A percentile compares a stretch with the other conserved stretches of the same genome.
Evolutionary conservation across 371 early-diverging fungal genomes (phyloP).

Genomic region (Mortierella sp.): DNA sequence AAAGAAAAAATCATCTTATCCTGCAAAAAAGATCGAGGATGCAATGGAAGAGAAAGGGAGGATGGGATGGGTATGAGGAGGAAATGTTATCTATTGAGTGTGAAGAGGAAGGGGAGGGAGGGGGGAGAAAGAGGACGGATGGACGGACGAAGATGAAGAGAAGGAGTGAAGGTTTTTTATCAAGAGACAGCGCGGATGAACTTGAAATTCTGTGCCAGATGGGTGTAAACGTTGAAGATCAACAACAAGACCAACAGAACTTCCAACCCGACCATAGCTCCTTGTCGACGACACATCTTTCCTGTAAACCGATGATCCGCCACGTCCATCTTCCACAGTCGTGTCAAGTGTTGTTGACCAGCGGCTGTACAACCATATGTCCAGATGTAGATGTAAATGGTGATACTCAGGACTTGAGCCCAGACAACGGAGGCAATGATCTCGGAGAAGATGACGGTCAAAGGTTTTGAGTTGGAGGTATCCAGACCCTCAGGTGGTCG

Average conservation of each 20-base stretch:
- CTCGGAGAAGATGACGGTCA: slow-evolving; percentile 48
- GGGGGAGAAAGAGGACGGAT: background rate
- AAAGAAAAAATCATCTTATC: too few relatives aligned
- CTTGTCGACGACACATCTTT: slow-evolving; percentile 45
- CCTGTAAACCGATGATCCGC: slow-evolving; percentile 22
- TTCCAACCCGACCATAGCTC: slow-evolving; percentile 50
- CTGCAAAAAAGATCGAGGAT: background rate
- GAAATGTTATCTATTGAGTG: too few relatives aligned
- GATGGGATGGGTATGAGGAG: too few relatives aligned
- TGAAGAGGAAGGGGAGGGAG: background rate
- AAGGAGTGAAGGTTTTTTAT: background rate
- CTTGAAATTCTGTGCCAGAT: slow-evolving; percentile 46
- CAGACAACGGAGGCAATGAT: slow-evolving; percentile 52
- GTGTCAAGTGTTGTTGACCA: slow-evolving; percentile 13
- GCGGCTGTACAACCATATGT: slow-evolving; percentile 40
- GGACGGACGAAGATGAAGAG: background rate
- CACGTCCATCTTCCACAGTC: slow-evolving; percentile 17
- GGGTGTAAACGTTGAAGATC: slow-evolving; percentile 53
- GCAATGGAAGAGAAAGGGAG: background rate
- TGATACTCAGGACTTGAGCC: slow-evolving; percentile 44
- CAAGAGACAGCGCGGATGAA: slow-evolving; percentile 45
- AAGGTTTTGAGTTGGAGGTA: slow-evolving; percentile 42
- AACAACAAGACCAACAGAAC: slow-evolving; percentile 39
- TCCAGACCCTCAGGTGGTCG: slow-evolving; percentile 54
- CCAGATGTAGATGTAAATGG: slow-evolving; percentile 53